Percentiles rank a stretch among this genome's conserved stretches.
Conservation (phyloP, 768 basidiomycete species). For the Boletus rubescentipes region DNA sequence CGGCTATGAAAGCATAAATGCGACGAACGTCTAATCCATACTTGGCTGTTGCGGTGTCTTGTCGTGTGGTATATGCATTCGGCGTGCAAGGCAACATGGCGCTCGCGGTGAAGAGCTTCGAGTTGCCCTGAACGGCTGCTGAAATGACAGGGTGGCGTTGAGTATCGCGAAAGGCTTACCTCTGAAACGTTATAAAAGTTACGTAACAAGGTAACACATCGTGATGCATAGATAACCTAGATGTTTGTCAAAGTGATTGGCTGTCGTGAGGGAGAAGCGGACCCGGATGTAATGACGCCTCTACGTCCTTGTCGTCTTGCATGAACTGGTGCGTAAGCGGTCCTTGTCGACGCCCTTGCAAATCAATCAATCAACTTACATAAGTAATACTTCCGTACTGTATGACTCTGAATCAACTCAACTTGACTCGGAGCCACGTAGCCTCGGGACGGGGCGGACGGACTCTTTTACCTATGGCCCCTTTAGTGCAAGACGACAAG, state of each 20-base stretch:
- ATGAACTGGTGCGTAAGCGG: no score
- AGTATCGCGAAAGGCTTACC: conserved; percentile 56
- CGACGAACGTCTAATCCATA: conserved; percentile 62
- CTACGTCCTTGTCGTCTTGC: conserved; percentile 6
- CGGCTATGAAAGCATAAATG: no score
- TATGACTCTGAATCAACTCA: no score
- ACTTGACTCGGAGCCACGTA: no score
- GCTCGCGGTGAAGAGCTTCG: conserved; percentile 41
- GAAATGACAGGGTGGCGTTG: conserved; percentile 42
- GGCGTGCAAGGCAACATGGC: conserved; percentile 44
- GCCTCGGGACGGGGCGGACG: no score
- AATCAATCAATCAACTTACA: no score
- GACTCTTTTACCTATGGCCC: no score
- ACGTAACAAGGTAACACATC: conserved; percentile 48
- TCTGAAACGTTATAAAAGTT: conserved; percentile 46
- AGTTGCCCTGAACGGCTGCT: conserved; percentile 35
- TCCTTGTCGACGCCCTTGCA: no score
- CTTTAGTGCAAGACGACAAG: no score
- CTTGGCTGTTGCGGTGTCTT: conserved; percentile 59
- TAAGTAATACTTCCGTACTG: no score
- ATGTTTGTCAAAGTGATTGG: conserved; percentile 25
- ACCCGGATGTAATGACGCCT: conserved; percentile 22
- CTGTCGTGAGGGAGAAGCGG: conserved; percentile 25
- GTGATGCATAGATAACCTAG: neutral
- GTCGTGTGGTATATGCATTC: conserved; percentile 48